phyloP scores from a whole-genome alignment of 2,329 filamentous ascomycete species.

The Alternaria novae-zelandiae region DNA sequence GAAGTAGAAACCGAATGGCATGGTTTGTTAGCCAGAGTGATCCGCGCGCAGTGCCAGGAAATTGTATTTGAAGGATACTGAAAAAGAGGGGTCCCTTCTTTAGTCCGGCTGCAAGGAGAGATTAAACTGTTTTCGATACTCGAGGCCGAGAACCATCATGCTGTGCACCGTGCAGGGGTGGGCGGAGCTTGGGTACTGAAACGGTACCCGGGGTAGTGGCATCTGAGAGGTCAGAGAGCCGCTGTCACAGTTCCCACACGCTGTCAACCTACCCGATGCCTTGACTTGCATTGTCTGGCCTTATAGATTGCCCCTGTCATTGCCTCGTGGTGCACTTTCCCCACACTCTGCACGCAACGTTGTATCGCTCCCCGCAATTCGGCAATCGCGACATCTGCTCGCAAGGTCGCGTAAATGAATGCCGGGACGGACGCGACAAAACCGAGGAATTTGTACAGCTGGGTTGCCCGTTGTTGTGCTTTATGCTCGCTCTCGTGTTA shows the following conservation, averaged over 20 bases:
- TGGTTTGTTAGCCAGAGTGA: constrained; percentile 40
- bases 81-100: constrained; percentile 41
- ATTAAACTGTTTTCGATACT: constrained; percentile 42
- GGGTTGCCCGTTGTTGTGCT: constrained; percentile 14
- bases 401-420: not conserved
- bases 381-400: constrained; percentile 23
- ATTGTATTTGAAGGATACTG: constrained; percentile 45
- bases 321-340: constrained; percentile 29
- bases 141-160: constrained; percentile 43
- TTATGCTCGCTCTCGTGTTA: constrained; percentile 18
- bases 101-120: constrained; percentile 44
- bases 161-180: constrained; percentile 43
- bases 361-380: constrained; percentile 36
- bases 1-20: constrained; percentile 39
- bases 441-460: constrained; percentile 5
- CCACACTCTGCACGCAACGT: constrained; percentile 35
- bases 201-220: constrained; percentile 29
- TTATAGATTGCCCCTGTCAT: constrained; percentile 12
- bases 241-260: constrained; percentile 25
- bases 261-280: constrained; percentile 30
- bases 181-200: constrained; percentile 39
- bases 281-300: constrained; percentile 10
- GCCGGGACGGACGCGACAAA: constrained; percentile 4
- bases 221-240: constrained; percentile 27
- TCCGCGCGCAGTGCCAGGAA: constrained; percentile 32